Evolutionary conservation across 768 basidiomycete species (phyloP), one percentile per base, ranked within the genome.

Genomic region (Pisolithus sp.): DNA sequence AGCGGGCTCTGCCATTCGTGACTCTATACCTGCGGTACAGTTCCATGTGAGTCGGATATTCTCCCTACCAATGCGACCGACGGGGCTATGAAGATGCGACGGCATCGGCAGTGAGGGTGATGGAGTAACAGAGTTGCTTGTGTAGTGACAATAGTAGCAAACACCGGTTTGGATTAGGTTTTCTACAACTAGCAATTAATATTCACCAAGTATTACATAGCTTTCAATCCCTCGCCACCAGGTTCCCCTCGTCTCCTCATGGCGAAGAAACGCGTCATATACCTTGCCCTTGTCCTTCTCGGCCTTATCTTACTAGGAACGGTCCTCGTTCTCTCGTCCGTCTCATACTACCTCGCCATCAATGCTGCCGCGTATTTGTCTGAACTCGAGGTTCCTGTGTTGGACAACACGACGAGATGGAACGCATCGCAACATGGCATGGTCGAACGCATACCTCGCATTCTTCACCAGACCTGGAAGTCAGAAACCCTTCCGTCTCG

Each of bases 381-480:
- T 5, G 89, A 94, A 65, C 67, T 73, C 12, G 89, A 94, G 63
- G 80, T 95, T 9, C 80, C 82, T 57, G 59, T 76, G 40, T 72
- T 76, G 51, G 71, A 75, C 67, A 75, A 77, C 58, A 68, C 73
- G 23, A 76, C 78, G 41, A 78, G 81, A 44, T 82, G 78, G 78
- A 85, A 86, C 62, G 79, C 83, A 23, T 66, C 83, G 4, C 73
- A 79, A 23, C 78, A 82, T 58, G 77, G 75, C 52, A 73, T 76
- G 55, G 72, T 80, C 37, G 89, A 96, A 63, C 81, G 78, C 58
- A 83, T 98, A 36, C 96, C 94, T 3, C 80, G 91, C 47, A 89
- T 99, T 52, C 80, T 99, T 45, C 96, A 99, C 69, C 95, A 97
- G 79, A 98, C 96, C 21, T 99, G 96, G 96, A 96, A 94, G 76